Evolutionary conservation across 371 early-diverging fungal species (phyloP).

Genomic region (Batrachochytrium dendrobatidis): DNA sequence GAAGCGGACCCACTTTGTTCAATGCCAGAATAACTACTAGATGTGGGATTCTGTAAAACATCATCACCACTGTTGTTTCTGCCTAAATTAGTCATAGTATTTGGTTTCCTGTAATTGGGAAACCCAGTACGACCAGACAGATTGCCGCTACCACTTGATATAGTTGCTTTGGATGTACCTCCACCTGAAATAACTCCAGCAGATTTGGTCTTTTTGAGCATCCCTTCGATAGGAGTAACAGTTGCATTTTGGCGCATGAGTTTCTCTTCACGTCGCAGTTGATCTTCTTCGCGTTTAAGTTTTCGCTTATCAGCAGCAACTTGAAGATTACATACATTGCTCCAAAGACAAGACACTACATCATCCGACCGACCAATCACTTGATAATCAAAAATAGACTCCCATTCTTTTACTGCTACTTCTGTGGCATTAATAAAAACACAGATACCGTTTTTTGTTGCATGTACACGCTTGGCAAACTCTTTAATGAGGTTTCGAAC

Average conservation of each 20-base stretch:
- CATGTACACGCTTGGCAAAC: slow-evolving; percentile 59
- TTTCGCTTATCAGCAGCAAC: neutral
- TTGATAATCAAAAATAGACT: slow-evolving; percentile 79
- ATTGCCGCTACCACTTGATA: too few relatives aligned
- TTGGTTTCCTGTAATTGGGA: too few relatives aligned
- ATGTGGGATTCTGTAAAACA: too few relatives aligned
- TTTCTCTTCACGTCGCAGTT: neutral
- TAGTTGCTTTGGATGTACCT: too few relatives aligned
- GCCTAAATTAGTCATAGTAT: too few relatives aligned
- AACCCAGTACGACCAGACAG: too few relatives aligned
- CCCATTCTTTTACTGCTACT: slow-evolving; percentile 55
- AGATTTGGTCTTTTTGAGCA: too few relatives aligned
- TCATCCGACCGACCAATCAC: slow-evolving; percentile 71
- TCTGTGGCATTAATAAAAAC: slow-evolving; percentile 35
- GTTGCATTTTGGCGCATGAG: neutral
- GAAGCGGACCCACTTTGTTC: too few relatives aligned
- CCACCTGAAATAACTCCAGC: too few relatives aligned
- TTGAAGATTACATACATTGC: neutral
- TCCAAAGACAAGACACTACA: slow-evolving; percentile 9
- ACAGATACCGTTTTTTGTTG: slow-evolving; percentile 9
- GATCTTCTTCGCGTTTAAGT: neutral
- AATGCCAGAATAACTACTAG: too few relatives aligned
- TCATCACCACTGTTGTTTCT: too few relatives aligned
- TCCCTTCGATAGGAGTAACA: too few relatives aligned
- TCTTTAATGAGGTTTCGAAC: slow-evolving; percentile 84